Base-by-base conservation (phyloP, 2,329 filamentous ascomycete genomes). In the Colletotrichum spaethianum region DNA sequence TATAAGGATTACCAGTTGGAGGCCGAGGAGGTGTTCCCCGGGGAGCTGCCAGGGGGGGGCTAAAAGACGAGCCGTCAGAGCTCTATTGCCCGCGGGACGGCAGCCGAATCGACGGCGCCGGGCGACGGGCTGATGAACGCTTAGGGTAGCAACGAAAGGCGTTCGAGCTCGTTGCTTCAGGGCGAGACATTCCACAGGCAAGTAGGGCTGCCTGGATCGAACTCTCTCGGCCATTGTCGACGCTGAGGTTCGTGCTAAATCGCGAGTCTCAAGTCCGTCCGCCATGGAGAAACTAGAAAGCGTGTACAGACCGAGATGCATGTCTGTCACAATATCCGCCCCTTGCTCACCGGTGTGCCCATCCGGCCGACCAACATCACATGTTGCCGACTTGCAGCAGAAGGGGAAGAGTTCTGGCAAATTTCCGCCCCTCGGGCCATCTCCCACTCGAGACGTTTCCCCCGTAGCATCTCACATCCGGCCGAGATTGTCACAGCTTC, bases 331-430 rank as follows among this genome's bases (percentile, higher is more conserved):
- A 40, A 67, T 62, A 62, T 57, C 56, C 63, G 68, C 68, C 63
- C 68, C 64, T 46, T 62, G 64, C 64, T 61, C 68, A 71, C 68
- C 68, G 68, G 68, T 67, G 23, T 20, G 16, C 20, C 26, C 44
- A 23, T 11, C 26, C 26, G 14, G 14, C 23, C 50, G 26, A 31
- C 50, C 26, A 28, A 11, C 44, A 40, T 52, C 55, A 52, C 55
- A 67, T 42, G 55, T 53, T 61, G 52, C 33, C 4, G n/a, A 36
- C 31, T 46, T 52, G 31, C 31, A 9, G 16, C 28, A 63, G 40
- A 50, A 20, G 8, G 11, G 16, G 16, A 23, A 4, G 11, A 6
- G 44, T 4, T 4, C 23, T 33, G 28, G 26, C 18, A 48, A 31
- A 31, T 40, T n/a, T 23, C 42, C 14, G 23, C 8, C 6, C 40